Evolutionary conservation across 768 basidiomycete species (phyloP).

Genomic region (Xerocomellus chrysenteron): DNA sequence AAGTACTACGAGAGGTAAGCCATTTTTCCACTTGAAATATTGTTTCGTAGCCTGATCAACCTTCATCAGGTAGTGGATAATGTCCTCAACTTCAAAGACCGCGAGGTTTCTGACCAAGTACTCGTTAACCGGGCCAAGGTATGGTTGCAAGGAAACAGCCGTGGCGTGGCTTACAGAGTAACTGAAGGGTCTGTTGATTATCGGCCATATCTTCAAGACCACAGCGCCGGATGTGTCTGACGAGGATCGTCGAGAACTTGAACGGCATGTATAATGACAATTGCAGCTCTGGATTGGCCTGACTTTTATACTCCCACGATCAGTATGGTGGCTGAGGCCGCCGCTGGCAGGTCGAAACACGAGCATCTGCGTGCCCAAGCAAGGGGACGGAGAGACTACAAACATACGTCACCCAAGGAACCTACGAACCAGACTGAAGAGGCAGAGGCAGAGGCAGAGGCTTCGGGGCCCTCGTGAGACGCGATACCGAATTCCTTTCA

Average conservation of each 20-base stretch:
- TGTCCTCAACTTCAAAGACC: constrained; percentile 83
- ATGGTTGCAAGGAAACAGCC: constrained; percentile 7
- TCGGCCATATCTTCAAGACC: constrained; percentile 87
- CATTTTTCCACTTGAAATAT: constrained; percentile 2
- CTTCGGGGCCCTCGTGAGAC: constrained; percentile 15
- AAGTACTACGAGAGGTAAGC: constrained; percentile 74
- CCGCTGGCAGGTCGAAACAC: constrained; percentile 67
- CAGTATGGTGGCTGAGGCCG: constrained; percentile 88
- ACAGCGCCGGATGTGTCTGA: constrained; percentile 87
- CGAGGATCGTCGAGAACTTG: constrained; percentile 90
- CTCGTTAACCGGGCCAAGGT: constrained; percentile 87
- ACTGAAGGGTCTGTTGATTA: constrained; percentile 75
- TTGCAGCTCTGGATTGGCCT: not conserved
- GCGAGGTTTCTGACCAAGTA: constrained; percentile 64
- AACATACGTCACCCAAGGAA: constrained; percentile 38
- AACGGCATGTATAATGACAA: constrained; percentile 56
- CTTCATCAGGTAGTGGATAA: constrained; percentile 66
- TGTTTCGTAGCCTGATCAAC: not conserved
- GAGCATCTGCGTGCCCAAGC: constrained; percentile 32
- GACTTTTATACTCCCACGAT: not conserved
- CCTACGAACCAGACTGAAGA: constrained; percentile 27
- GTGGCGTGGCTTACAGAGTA: not conserved
- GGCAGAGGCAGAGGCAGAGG: constrained; percentile 1
- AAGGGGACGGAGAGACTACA: constrained; percentile 35
- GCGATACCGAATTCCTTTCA: constrained; percentile 4